These are phyloP conservation scores for Coelastrella sp. DNA, from an alignment of 139 green algal genomes.

Conservation along the genomic window DNA sequence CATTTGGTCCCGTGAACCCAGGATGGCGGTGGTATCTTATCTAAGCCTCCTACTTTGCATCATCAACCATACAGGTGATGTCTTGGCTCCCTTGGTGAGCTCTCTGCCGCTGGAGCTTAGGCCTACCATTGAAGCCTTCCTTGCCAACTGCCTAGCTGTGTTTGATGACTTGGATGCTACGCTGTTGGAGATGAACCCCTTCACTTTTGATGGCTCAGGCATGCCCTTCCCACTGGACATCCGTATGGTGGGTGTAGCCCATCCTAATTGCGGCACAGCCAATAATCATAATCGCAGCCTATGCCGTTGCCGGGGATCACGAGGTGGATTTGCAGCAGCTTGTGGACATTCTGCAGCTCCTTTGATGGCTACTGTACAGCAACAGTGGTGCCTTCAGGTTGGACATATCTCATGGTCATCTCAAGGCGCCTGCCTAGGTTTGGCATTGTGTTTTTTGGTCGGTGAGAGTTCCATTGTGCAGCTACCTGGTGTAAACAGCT, in stretches of 20 bases:
- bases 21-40: background rate
- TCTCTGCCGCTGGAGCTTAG: slow-evolving; percentile 79
- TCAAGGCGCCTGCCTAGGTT: no score
- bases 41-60: background rate
- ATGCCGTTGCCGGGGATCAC: no score
- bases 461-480: no score
- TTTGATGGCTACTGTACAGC: no score
- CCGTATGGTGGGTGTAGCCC: slow-evolving; percentile 47
- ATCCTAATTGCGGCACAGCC: background rate
- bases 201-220: slow-evolving; percentile 76
- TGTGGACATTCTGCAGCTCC: no score
- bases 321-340: no score
- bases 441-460: no score
- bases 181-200: slow-evolving; percentile 97
- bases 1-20: no score
- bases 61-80: slow-evolving; percentile 25
- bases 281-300: no score
- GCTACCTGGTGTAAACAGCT: no score
- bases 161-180: slow-evolving; percentile 90
- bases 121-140: slow-evolving; percentile 77
- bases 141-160: slow-evolving; percentile 58
- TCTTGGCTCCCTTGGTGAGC: slow-evolving; percentile 78
- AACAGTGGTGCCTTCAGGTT: no score
- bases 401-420: no score
- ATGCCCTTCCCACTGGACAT: slow-evolving; percentile 83